Evolutionary conservation across 306 rosid species (phyloP), one percentile per base, ranked within the genome.

Genomic region (Vigna mungo): DNA sequence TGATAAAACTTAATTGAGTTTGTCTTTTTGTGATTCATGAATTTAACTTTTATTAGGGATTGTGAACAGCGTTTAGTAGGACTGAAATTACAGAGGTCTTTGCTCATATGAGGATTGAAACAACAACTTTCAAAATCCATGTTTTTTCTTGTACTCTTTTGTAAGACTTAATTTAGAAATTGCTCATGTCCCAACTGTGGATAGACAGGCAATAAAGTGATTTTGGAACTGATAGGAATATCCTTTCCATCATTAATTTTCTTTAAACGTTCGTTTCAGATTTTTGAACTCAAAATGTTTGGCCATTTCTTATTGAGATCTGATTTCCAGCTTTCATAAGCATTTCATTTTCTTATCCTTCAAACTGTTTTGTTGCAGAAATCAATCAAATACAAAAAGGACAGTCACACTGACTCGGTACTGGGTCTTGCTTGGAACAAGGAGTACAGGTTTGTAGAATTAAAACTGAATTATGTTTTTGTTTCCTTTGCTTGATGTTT

Each of bases 351-450:
- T 60, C 77, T 79, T 55, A 88, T 78, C 77, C 60, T 54, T 62
- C 60, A 46, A 53, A 32, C 64, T 83, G 51, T 82, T 88, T 23
- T 48, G 30, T 72, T 12, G 39, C 76, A 92, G 98, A 85, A 76
- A 80, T 84, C 86, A 66, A 72, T 76, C 34, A 92, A 87, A 78
- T 89, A 89, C 90, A 92, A 88, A 82, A 90, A 92, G 61, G 92
- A 16, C 69, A 95, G 98, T 77, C 98, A 95, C 89, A 92, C 88
- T 17, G 92, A 86, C 80, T 84, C 98, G 0, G 96, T 95, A 51
- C 93, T 95, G 32, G 96, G 96, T 70, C 98, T 95, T 85, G 96
- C 97, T 80, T 92, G 97, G 97, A 95, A 92, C 88, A 95, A 90
- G 87, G 89, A 87, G 80, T 92, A 80, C 86, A 88, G 90, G 96